These are phyloP conservation scores for Lentinus brumalis DNA, from an alignment of 768 basidiomycete genomes.

Conservation along the genomic window DNA sequence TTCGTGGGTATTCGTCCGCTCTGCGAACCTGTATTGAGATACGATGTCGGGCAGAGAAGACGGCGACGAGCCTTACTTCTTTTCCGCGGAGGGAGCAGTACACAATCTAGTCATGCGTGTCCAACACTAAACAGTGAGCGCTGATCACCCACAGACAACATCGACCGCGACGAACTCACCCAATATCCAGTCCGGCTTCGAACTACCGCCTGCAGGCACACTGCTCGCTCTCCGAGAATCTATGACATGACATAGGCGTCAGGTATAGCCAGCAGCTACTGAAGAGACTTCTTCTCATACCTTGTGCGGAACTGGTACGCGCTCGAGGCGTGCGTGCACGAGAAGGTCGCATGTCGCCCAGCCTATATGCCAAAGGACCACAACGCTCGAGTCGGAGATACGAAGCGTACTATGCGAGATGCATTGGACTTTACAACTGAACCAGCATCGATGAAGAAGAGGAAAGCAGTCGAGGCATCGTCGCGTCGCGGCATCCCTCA, in stretches of 20 bases:
- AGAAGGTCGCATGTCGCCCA: not conserved
- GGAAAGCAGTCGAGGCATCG: not conserved
- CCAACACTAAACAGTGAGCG: not conserved
- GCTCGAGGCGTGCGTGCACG: too few species aligned
- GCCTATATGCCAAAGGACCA: too few species aligned
- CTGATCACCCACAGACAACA: not conserved
- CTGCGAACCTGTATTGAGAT: not conserved
- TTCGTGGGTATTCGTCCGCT: constrained; percentile 8
- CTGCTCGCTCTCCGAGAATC: constrained; percentile 17
- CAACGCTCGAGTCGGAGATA: not conserved
- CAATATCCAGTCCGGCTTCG: constrained; percentile 7
- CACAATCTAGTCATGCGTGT: constrained; percentile 3
- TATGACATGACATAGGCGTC: not conserved
- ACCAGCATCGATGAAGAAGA: not conserved
- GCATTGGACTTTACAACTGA: too few species aligned
- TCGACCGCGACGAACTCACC: constrained; percentile 4
- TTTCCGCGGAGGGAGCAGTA: constrained; percentile 15
- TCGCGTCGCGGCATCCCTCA: not conserved
- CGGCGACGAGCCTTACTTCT: constrained; percentile 5
- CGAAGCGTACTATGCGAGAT: not conserved
- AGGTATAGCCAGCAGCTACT: not conserved
- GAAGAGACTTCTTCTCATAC: too few species aligned
- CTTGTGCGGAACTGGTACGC: too few species aligned
- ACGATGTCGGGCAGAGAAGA: not conserved
- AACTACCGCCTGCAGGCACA: constrained; percentile 12